Conservation (phyloP, 176 grass and related monocot species). For the Aegilops speltoides region DNA sequence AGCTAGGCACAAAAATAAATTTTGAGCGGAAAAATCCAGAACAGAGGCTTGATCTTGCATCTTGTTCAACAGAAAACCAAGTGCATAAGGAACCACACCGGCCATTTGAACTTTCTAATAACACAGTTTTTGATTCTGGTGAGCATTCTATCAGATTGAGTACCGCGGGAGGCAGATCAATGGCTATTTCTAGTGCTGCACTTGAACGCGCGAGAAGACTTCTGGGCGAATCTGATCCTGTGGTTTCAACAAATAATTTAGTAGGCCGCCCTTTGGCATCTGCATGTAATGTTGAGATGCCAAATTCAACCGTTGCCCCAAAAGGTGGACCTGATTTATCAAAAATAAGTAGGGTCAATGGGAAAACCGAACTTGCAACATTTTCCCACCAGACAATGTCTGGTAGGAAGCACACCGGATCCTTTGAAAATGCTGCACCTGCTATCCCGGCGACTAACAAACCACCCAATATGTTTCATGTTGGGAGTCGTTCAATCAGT, state of each 20-base stretch:
- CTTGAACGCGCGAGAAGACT: conserved; percentile 72
- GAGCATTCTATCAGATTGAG: conserved; percentile 54
- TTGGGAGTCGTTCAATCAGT: conserved; percentile 1
- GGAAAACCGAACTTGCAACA: conserved; percentile 7
- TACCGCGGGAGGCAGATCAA: conserved; percentile 60
- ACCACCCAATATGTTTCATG: conserved; percentile 17
- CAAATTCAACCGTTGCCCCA: conserved; percentile 31
- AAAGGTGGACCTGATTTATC: conserved; percentile 33
- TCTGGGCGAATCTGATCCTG: conserved; percentile 52
- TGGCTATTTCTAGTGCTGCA: conserved; percentile 67
- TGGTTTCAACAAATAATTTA: conserved; percentile 31
- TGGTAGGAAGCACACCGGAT: conserved; percentile 8
- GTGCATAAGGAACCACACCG: conserved; percentile 34
- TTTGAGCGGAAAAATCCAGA: conserved; percentile 31
- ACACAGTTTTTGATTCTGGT: conserved; percentile 20
- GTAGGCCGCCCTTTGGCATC: conserved; percentile 12
- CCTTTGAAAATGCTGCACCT: conserved; percentile 28
- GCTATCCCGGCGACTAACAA: neutral
- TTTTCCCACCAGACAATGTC: neutral
- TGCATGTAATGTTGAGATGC: conserved; percentile 33
- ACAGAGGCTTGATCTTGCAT: conserved; percentile 23
- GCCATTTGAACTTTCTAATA: conserved; percentile 32
- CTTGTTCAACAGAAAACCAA: conserved; percentile 38
- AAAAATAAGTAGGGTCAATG: neutral
- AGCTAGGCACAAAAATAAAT: conserved; percentile 47